These are phyloP conservation scores for Creolimax fragrantissima DNA, from an alignment of 78 protist species.

Conservation along the genomic window DNA sequence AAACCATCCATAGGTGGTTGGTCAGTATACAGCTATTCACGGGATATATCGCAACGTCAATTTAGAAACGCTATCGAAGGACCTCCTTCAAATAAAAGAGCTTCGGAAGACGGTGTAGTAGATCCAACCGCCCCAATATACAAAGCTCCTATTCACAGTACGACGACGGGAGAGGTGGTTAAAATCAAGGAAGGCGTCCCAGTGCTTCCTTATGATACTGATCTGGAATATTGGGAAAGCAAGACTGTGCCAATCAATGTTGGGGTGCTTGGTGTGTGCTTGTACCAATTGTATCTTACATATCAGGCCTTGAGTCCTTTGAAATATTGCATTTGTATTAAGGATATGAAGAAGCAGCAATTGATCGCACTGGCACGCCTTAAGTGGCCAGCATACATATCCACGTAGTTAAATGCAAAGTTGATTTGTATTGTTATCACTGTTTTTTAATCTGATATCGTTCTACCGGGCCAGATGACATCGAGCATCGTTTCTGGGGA, in stretches of 20 bases:
- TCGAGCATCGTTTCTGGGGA: background rate
- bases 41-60: background rate
- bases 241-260: background rate
- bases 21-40: background rate
- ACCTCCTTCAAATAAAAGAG: background rate
- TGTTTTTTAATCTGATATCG: background rate
- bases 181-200: background rate
- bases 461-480: background rate
- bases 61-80: background rate
- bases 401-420: too few species aligned
- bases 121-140: background rate
- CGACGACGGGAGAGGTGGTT: background rate
- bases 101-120: background rate
- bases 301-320: too few species aligned
- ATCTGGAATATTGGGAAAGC: background rate
- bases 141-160: background rate
- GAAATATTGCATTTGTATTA: too few species aligned
- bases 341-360: too few species aligned
- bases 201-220: background rate
- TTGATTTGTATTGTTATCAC: too few species aligned
- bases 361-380: too few species aligned
- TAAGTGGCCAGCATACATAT: too few species aligned
- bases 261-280: background rate
- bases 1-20: too few species aligned
- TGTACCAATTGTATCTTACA: too few species aligned